phyloP scores from a whole-genome alignment of 2,329 filamentous ascomycete genomes.

The Ramularia collo-cygni region DNA sequence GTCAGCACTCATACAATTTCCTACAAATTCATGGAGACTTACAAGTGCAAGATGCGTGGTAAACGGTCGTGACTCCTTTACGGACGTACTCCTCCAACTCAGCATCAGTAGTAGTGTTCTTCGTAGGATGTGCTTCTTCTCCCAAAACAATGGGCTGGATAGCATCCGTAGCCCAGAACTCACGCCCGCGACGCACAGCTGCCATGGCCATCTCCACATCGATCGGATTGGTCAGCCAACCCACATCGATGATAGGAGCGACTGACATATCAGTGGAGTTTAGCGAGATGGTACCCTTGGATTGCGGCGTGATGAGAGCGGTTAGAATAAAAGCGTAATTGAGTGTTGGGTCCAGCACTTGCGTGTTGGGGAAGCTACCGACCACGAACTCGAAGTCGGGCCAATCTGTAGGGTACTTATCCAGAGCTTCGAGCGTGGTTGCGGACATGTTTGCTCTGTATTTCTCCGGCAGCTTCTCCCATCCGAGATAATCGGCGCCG shows the following conservation, averaged over 20 bases:
- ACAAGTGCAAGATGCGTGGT: constrained; percentile 5
- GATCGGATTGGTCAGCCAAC: constrained; percentile 13
- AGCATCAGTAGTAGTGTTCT: not conserved
- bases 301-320: constrained; percentile 29
- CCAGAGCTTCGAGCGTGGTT: constrained; percentile 1
- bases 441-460: constrained; percentile 3
- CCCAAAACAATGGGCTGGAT: constrained; percentile 18
- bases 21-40: too few relatives aligned
- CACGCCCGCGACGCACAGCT: constrained; percentile 27
- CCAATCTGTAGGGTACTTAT: constrained; percentile 9
- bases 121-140: not conserved
- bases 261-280: not conserved
- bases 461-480: constrained; percentile 8
- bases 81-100: constrained; percentile 2
- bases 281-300: constrained; percentile 18
- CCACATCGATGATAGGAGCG: constrained; percentile 15
- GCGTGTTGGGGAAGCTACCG: constrained; percentile 1
- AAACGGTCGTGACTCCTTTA: not conserved
- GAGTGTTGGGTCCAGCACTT: constrained; percentile 12
- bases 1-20: too few relatives aligned
- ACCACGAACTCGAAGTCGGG: constrained; percentile 10
- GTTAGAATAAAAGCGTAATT: constrained; percentile 30
- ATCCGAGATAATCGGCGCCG: constrained; percentile 7
- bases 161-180: constrained; percentile 12
- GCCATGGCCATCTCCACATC: constrained; percentile 31